Evolutionary conservation across 306 rosid genomes (phyloP).

Genomic region (Astragalus glycyphyllos): DNA sequence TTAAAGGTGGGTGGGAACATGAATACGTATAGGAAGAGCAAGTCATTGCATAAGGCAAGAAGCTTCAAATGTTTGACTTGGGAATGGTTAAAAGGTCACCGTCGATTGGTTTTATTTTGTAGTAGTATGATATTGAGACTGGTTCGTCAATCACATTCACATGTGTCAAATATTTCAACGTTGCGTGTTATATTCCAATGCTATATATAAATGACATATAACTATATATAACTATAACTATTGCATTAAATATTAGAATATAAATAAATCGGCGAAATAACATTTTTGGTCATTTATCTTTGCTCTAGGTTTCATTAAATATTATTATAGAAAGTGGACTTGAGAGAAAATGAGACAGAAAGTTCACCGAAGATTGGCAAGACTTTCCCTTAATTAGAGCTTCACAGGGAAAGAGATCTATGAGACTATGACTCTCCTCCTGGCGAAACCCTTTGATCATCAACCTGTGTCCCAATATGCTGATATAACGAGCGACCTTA

Average conservation of each 20-base stretch:
- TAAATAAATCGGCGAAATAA: too few species aligned
- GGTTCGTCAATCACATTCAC: conserved; percentile 30
- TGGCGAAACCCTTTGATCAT: too few species aligned
- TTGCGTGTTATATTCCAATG: background rate
- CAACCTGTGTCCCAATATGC: too few species aligned
- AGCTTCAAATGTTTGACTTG: conserved; percentile 50
- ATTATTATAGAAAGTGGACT: too few species aligned
- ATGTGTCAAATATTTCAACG: conserved; percentile 37
- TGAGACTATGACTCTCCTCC: too few species aligned
- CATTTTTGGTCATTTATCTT: too few species aligned
- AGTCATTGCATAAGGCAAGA: conserved; percentile 29
- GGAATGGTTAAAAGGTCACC: conserved; percentile 36
- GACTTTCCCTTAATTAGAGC: too few species aligned
- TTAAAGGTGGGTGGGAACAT: conserved; percentile 34
- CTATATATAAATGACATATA: conserved; percentile 3
- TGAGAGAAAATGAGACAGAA: too few species aligned
- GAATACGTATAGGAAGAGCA: conserved; percentile 28
- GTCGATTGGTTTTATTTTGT: conserved; percentile 33
- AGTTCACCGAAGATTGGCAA: too few species aligned
- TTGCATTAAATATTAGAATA: background rate
- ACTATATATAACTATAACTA: background rate
- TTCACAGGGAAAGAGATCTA: too few species aligned
- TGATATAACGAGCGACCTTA: too few species aligned
- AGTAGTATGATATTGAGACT: background rate
- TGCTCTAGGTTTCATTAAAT: too few species aligned